Base-by-base conservation (phyloP, 352 stramenopile species). In the Plasmopara halstedii region DNA sequence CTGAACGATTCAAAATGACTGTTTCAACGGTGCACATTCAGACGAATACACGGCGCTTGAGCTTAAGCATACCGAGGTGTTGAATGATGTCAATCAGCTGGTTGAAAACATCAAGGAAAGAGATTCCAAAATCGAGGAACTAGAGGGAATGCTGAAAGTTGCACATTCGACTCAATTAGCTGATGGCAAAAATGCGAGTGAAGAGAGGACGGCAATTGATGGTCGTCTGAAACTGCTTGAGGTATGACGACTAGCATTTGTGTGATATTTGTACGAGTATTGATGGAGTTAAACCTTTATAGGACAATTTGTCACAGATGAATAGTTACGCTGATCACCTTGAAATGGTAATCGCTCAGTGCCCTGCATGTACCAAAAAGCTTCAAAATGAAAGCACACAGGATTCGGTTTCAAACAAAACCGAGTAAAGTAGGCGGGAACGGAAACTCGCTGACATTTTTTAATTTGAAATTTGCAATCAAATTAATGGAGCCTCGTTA, bases 321-420 rank as follows among this genome's bases (percentile, higher is more conserved):
- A 89, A 89, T 48, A 67, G 53, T 37, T 89, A 89, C 37, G 78
- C 78, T 8, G 78, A 89, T 46, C 78, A 89, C 37, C 47, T 89
- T 9, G 78, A 89, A 46, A 60, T 85, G 49, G 56, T 89, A 2
- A 89, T 89, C 42, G 61, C 55, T 11, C 74, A 87, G 38, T 89
- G 78, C 18, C 58, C 73, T 11, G 69, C 71, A 13, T 89, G 78
- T 50, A 80, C 74, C 21, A 52, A 69, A 40, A 89, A 89, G 44
- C 59, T 89, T 7, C 78, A 85, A 50, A 82, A 57, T 27, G 73
- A 83, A 31, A 73, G 57, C 42, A 85, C 77, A 18, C 71, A 86
- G 46, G 69, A 78, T 27, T 62, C 53, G 3, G 17, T 57, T 11
- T 13, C 35, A 25, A 47, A 40, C 46, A 59, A 59, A 50, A 31